Evolutionary conservation across 495 filamentous ascomycete genomes (phyloP).

Genomic region (Cetradonia linearis): DNA sequence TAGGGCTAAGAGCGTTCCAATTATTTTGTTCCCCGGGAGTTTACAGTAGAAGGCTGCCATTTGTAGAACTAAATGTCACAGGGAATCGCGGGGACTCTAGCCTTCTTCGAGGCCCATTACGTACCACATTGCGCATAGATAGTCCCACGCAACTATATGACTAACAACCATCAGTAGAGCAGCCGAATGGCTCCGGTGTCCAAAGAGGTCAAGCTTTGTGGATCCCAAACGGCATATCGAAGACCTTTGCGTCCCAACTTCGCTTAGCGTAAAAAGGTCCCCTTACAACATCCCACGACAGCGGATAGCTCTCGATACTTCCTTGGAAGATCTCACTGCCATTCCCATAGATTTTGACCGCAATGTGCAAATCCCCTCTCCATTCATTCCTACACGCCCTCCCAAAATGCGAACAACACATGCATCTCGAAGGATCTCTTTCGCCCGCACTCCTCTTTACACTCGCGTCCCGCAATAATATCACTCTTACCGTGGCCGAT

Average conservation of each 20-base stretch:
- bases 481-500: slow-evolving; percentile 48
- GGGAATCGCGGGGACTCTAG: too few species aligned
- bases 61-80: background rate
- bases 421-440: slow-evolving; percentile 66
- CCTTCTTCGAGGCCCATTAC: background rate
- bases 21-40: too few species aligned
- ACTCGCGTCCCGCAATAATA: slow-evolving; percentile 52
- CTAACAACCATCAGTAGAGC: background rate
- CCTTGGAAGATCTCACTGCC: background rate
- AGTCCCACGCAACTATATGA: background rate
- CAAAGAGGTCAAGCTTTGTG: background rate
- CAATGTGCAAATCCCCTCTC: slow-evolving; percentile 44
- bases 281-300: background rate
- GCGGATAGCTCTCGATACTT: background rate
- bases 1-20: too few species aligned
- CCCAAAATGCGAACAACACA: slow-evolving; percentile 73
- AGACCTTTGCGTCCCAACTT: background rate
- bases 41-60: background rate
- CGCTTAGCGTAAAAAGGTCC: background rate
- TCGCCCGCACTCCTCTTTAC: slow-evolving; percentile 57
- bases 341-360: background rate
- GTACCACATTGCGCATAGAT: background rate
- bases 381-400: slow-evolving; percentile 56
- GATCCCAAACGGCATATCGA: background rate
- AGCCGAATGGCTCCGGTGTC: background rate